Percentiles rank a stretch among this genome's conserved stretches.
Evolutionary conservation across 768 basidiomycete species (phyloP).

Genomic region (Strobilomyces confusus): DNA sequence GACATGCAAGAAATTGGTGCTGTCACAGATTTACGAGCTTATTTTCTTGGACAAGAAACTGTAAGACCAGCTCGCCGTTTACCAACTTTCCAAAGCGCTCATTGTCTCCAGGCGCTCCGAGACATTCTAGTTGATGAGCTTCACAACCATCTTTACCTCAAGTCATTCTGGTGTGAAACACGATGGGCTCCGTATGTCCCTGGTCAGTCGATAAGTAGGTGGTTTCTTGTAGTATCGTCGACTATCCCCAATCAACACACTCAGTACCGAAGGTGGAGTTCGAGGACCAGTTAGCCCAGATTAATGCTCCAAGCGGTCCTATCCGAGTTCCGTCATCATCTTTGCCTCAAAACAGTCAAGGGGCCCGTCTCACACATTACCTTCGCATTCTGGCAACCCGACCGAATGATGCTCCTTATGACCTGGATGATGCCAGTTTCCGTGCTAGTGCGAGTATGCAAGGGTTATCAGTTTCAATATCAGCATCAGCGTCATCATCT

Average conservation of each 20-base stretch:
- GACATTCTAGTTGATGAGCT: constrained; percentile 95
- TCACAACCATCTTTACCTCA: constrained; percentile 95
- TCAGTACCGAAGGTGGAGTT: constrained; percentile 68
- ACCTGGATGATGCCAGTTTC: constrained; percentile 45
- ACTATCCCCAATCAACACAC: constrained; percentile 6
- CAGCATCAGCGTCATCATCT: constrained; percentile 22
- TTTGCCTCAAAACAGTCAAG: constrained; percentile 38
- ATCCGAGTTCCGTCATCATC: constrained; percentile 30
- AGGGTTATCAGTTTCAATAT: constrained; percentile 19
- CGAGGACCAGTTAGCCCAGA: constrained; percentile 42
- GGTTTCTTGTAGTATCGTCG: background rate
- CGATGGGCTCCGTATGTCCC: constrained; percentile 85
- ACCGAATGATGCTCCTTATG: constrained; percentile 75
- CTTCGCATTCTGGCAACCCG: constrained; percentile 62
- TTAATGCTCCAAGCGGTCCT: constrained; percentile 19
- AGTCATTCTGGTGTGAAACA: constrained; percentile 92
- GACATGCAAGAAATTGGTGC: constrained; percentile 98
- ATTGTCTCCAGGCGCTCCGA: constrained; percentile 62
- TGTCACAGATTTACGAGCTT: constrained; percentile 79
- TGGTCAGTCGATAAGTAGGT: constrained; percentile 73
- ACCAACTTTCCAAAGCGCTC: background rate
- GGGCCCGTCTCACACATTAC: constrained; percentile 56
- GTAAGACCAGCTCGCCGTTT: constrained; percentile 41
- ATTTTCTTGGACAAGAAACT: constrained; percentile 81
- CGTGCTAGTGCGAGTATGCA: constrained; percentile 17